Evolutionary conservation across 2,329 filamentous ascomycete genomes (phyloP).

Genomic region (Leptographium wingfieldii): DNA sequence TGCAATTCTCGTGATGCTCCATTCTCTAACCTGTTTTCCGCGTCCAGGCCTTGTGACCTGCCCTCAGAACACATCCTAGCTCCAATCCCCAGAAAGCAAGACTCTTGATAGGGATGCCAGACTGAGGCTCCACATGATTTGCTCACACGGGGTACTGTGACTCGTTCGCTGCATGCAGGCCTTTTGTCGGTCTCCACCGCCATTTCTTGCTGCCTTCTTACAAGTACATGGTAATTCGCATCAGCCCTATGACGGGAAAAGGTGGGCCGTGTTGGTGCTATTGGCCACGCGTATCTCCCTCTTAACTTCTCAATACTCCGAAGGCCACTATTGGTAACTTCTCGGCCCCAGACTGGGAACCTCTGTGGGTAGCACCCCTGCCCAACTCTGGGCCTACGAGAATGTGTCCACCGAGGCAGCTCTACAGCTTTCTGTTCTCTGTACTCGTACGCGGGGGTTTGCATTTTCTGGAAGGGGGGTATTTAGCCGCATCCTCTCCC

Average conservation of each 20-base stretch:
- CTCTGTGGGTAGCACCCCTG: neutral
- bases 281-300: neutral
- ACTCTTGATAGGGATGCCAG: neutral
- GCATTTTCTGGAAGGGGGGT: neutral
- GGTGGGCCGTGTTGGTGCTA: neutral
- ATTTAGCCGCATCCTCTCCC: neutral
- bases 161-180: neutral
- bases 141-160: neutral
- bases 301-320: too few relatives aligned
- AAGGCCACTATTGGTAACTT: neutral
- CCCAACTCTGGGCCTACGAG: neutral
- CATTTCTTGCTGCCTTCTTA: neutral
- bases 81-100: neutral
- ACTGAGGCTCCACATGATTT: neutral
- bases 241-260: neutral
- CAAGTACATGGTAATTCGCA: neutral
- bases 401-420: neutral
- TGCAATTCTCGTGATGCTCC: neutral
- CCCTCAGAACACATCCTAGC: neutral
- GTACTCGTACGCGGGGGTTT: neutral
- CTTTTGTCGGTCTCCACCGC: neutral
- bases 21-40: neutral
- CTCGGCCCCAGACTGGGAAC: too few relatives aligned
- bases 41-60: neutral
- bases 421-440: neutral